These are phyloP conservation scores for Paecilomyces dactylethromorphus DNA, from an alignment of 2,329 filamentous ascomycete genomes.

Conservation along the genomic window DNA sequence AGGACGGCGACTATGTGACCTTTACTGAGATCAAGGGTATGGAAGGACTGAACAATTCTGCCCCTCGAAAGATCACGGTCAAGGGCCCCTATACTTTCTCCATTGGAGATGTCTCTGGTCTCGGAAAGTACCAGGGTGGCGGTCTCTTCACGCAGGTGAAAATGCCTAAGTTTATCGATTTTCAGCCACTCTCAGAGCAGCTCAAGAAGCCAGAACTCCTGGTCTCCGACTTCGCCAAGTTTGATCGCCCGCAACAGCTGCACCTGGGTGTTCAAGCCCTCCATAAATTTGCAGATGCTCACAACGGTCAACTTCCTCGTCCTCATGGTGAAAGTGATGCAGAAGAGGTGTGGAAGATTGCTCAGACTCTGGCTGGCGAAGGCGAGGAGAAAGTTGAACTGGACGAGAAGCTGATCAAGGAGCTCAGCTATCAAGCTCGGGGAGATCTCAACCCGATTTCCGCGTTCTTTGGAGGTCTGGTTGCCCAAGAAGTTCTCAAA, in stretches of 20 bases:
- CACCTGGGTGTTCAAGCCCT: constrained; percentile 90
- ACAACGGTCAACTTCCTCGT: constrained; percentile 65
- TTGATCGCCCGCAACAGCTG: constrained; percentile 86
- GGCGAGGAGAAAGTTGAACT: constrained; percentile 70
- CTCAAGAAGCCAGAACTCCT: constrained; percentile 83
- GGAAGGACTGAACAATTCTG: constrained; percentile 75
- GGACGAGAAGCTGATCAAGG: constrained; percentile 85
- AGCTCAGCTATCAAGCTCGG: constrained; percentile 88
- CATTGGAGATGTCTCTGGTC: constrained; percentile 82
- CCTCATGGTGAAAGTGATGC: constrained; percentile 85
- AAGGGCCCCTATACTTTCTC: constrained; percentile 97
- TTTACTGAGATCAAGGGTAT: constrained; percentile 92
- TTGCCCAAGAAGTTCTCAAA: constrained; percentile 92
- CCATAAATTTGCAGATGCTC: constrained; percentile 71
- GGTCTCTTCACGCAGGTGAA: constrained; percentile 95
- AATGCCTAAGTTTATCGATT: constrained; percentile 91
- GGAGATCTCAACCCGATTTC: constrained; percentile 90
- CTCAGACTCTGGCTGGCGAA: constrained; percentile 63
- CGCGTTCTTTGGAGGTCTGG: constrained; percentile 88
- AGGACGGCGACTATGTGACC: constrained; percentile 94
- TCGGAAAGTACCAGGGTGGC: constrained; percentile 81
- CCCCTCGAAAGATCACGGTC: constrained; percentile 84
- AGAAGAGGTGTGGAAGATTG: constrained; percentile 65
- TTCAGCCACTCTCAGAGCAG: constrained; percentile 71
- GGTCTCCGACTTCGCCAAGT: constrained; percentile 95